A percentile compares a stretch with the other conserved stretches of the same genome.
Evolutionary conservation across 352 stramenopile genomes (phyloP).

Genomic region (Globisporangium perplexum): DNA sequence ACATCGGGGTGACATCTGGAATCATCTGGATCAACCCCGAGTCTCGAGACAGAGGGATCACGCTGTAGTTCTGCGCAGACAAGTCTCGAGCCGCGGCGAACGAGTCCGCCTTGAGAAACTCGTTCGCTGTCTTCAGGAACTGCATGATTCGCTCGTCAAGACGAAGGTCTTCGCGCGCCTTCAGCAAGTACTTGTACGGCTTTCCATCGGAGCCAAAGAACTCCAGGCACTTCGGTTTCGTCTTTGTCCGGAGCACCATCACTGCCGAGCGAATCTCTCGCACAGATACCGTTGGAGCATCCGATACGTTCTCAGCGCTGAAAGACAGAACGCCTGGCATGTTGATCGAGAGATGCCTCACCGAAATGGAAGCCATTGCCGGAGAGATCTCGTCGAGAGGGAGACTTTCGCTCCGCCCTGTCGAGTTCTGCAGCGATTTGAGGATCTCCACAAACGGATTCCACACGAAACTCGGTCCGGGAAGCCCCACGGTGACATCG

Average conservation of each 20-base stretch:
- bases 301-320: slow-evolving; percentile 5
- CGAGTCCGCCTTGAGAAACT: slow-evolving; percentile 50
- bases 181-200: slow-evolving; percentile 78
- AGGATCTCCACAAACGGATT: slow-evolving; percentile 71
- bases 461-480: slow-evolving; percentile 35
- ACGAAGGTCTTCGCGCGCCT: slow-evolving; percentile 83
- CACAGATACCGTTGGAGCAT: slow-evolving; percentile 26
- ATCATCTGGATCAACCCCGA: slow-evolving; percentile 87
- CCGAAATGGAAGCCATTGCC: slow-evolving; percentile 35
- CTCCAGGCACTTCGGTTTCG: slow-evolving; percentile 80
- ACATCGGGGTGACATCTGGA: slow-evolving; percentile 70
- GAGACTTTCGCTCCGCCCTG: slow-evolving; percentile 42
- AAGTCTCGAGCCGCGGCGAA: slow-evolving; percentile 36
- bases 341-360: slow-evolving; percentile 30
- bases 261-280: slow-evolving; percentile 31
- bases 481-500: slow-evolving; percentile 1
- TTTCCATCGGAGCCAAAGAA: slow-evolving; percentile 73
- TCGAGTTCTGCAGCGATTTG: slow-evolving; percentile 39
- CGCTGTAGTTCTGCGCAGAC: slow-evolving; percentile 59
- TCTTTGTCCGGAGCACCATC: slow-evolving; percentile 73
- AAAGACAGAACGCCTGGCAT: slow-evolving; percentile 46
- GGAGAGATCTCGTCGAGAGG: slow-evolving; percentile 74
- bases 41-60: slow-evolving; percentile 74
- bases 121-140: slow-evolving; percentile 71
- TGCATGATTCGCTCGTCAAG: slow-evolving; percentile 91